Evolutionary conservation across 768 basidiomycete genomes (phyloP).

Genomic region (Trametes villosa): DNA sequence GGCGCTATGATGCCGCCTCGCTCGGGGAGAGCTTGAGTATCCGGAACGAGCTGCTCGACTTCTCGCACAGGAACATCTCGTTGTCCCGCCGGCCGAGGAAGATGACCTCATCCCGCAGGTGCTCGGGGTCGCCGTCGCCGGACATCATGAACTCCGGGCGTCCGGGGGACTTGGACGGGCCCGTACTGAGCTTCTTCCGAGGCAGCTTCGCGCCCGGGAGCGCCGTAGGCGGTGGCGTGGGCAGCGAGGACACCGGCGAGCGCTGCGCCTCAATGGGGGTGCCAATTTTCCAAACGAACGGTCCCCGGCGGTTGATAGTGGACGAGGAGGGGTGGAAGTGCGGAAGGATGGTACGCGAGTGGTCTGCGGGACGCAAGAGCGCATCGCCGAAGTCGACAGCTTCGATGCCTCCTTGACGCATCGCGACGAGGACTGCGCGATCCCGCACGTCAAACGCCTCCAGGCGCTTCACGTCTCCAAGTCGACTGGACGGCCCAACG

Average conservation of each 20-base stretch:
- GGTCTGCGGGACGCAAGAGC: slow-evolving; percentile 77
- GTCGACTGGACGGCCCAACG: slow-evolving; percentile 42
- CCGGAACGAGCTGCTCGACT: slow-evolving; percentile 72
- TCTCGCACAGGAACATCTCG: slow-evolving; percentile 82
- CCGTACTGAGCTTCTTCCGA: slow-evolving; percentile 54
- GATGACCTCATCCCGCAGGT: slow-evolving; percentile 68
- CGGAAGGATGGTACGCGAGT: slow-evolving; percentile 74
- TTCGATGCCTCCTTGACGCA: slow-evolving; percentile 87
- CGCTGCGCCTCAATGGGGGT: slow-evolving; percentile 58
- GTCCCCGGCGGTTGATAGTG: slow-evolving; percentile 67
- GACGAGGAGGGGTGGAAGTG: slow-evolving; percentile 66
- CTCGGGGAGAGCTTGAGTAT: slow-evolving; percentile 68
- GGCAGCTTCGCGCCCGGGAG: slow-evolving; percentile 33
- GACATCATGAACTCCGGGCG: slow-evolving; percentile 53
- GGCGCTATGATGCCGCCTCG: slow-evolving; percentile 23
- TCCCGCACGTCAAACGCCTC: slow-evolving; percentile 82
- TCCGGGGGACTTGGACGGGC: slow-evolving; percentile 51
- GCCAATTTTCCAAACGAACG: slow-evolving; percentile 86
- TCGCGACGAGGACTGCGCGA: slow-evolving; percentile 78
- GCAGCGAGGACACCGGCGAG: slow-evolving; percentile 43
- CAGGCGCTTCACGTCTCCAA: slow-evolving; percentile 83
- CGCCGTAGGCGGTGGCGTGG: slow-evolving; percentile 21
- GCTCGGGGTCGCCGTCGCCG: slow-evolving; percentile 56
- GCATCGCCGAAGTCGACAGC: slow-evolving; percentile 82
- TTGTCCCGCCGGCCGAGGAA: slow-evolving; percentile 79